Evolutionary conservation across 1,139 yeast genomes (phyloP), one percentile per base, ranked within the genome.

Genomic region (Taphrina pruni): DNA sequence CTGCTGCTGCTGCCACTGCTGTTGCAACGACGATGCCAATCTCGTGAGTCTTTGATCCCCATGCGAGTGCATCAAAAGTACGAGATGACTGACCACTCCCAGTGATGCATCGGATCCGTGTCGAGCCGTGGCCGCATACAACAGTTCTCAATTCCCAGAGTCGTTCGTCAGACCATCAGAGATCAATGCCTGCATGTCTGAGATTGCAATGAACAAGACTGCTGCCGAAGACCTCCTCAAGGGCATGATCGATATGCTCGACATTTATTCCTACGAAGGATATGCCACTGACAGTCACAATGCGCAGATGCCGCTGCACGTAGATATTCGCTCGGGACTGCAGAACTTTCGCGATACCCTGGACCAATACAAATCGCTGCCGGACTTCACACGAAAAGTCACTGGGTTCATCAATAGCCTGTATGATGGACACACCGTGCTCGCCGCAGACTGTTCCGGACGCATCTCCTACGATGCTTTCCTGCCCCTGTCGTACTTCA

Each of bases 351-450:
- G 54, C 6, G 41, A 58, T 6, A 32, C 36, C 17, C 12, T 58
- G 26, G 54, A 32, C 43, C 51, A 26, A 14, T 26, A 36, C 26
- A 26, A 6, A 7, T 45, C 62, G 6, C 12, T 58, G 43, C 62
- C 62, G 11, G 62, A 43, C 12, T 45, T 58, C 2, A 36, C 62
- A n/a, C 39, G 62, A 58, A 43, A 21, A 11, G 54, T 58, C 32
- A 45, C 39, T 5, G 43, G 43, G 7, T 32, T 58, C 36, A 9
- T 58, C 14, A 58, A 45, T 17, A n/a, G 62, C 45, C 43, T 58
- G 45, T 43, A 58, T n/a, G 62, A 58, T 58, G 62, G 62, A 11
- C 62, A 58, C 62, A 58, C 62, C 26, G 62, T 26, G 12, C 43
- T 58, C 35, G 52, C 51, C 43, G 46, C 45, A 26, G 62, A 58